Evolutionary conservation across 768 basidiomycete genomes (phyloP), one percentile per base, ranked within the genome.

Genomic region (Lentinus tigrinus): DNA sequence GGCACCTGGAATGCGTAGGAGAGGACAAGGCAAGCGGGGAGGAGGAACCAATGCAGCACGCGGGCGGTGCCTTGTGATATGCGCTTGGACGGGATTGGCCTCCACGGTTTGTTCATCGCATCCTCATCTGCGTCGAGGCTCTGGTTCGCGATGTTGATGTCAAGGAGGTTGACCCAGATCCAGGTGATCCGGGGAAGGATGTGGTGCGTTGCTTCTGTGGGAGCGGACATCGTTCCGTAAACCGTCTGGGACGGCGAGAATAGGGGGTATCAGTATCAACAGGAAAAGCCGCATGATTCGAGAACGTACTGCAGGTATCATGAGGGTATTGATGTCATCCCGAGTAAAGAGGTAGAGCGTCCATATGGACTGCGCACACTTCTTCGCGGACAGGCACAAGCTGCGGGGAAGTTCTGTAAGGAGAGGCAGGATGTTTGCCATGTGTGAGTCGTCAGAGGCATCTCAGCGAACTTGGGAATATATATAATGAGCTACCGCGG

Each of bases 141-240:
- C 55, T 74, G 73, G 54, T 74, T 74, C 4, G 73, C 65, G 24
- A 71, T 56, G 47, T 63, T 64, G 60, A 69, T 65, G 49, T 70
- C 69, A 13, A 74, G 61, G 9, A 68, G 62, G 52, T 73, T 63
- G n/a, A 70, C 43, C 72, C 72, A 73, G 7, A 70, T 61, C 73
- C 73, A 74, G 17, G 67, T 52, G 3, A 65, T 14, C 51, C 50
- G 38, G 13, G 52, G 55, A 9, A 38, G 23, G 10, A 69, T 47
- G 27, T 52, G 60, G 17, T 44, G 13, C 21, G 57, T 10, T 10
- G 52, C 47, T n/a, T n/a, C 38, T 4, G 53, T 36, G 4, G 67
- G 63, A 7, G 64, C 64, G 2, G 65, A 48, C 3, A 61, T 61
- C 2, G 47, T 34, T 0, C 65, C 63, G 42, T 67, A 64, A 17